Evolutionary conservation across 2,329 filamentous ascomycete species (phyloP), one percentile per base, ranked within the genome.

Genomic region (Fusarium pseudocircinatum): DNA sequence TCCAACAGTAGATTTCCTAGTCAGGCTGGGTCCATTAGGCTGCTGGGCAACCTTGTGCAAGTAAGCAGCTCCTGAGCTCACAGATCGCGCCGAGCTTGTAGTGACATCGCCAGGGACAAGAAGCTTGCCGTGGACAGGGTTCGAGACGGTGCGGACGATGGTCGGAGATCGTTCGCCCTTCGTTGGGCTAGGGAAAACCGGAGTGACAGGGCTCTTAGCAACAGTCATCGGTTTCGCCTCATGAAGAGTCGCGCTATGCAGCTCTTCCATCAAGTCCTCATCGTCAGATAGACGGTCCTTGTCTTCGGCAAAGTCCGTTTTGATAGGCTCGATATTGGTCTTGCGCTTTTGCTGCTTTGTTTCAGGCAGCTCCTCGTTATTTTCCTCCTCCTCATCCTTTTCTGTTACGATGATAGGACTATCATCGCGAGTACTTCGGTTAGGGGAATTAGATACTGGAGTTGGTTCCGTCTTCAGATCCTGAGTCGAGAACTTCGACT

Each of bases 201-300:
- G 89, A 20, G 89, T 92, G 46, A 93, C 89, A n/a, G 95, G 94
- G n/a, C 94, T 94, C 81, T 95, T 95, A 28, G 93, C 91, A 14
- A 96, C 91, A 4, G 89, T 88, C 72, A 97, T 90, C 5, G 94
- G 92, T 79, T 92, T 92, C n/a, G 94, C 94, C 83, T 97, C 90
- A 79, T 96, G 89, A 24, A 97, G 85, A 5, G 92, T 95, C 34
- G 94, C 95, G 62, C 90, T 93, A 76, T 94, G 93, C 62, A 97
- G 84, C 82, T 97, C 95, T 64, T 97, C 93, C 89, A 97, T 93
- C 70, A 95, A 89, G 22, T 90, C 92, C 78, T 96, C 94, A 80
- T 96, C 93, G n/a, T 93, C 91, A 32, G 83, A 87, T 44, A 90
- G 83, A 79, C 88, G 88, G 44, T 85, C 84, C 4, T 67, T 80